Conservation (phyloP, 352 stramenopile species). For the Phytophthora tubulina region DNA sequence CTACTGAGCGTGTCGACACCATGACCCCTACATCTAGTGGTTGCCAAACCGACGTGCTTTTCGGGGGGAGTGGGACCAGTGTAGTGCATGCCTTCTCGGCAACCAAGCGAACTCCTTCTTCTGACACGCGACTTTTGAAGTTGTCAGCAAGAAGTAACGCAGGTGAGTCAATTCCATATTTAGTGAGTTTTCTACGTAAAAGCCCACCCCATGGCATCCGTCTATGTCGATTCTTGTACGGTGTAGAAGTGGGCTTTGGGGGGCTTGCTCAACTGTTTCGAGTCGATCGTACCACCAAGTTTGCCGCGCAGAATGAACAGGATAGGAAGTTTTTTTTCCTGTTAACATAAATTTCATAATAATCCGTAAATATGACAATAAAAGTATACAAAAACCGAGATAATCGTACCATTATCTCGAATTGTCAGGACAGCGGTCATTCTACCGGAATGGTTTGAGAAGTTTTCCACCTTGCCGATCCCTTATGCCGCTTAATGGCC, state of each 20-base stretch:
- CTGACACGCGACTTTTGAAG: conserved; percentile 33
- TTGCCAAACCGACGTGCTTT: conserved; percentile 25
- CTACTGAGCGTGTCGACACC: background rate
- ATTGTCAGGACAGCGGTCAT: conserved; percentile 8
- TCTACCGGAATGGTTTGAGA: background rate
- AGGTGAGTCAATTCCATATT: conserved; percentile 20
- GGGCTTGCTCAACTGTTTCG: background rate
- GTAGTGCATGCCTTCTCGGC: conserved; percentile 17
- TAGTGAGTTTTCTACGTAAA: conserved; percentile 17
- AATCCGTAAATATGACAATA: background rate
- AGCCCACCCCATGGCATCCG: background rate
- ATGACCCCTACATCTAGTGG: conserved; percentile 22
- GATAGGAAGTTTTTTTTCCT: background rate
- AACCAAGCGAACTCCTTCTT: conserved; percentile 22
- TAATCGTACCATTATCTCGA: background rate
- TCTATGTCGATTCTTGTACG: background rate
- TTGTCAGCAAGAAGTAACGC: conserved; percentile 35
- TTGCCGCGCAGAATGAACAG: background rate
- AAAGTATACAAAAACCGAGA: background rate
- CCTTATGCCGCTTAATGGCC: background rate
- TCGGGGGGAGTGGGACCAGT: conserved; percentile 14
- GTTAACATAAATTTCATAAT: background rate
- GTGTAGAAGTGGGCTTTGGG: background rate
- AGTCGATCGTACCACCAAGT: background rate
- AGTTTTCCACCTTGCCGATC: background rate